Base-by-base conservation (phyloP, 2,329 filamentous ascomycete species). In the Phyllosticta citrichinensis region DNA sequence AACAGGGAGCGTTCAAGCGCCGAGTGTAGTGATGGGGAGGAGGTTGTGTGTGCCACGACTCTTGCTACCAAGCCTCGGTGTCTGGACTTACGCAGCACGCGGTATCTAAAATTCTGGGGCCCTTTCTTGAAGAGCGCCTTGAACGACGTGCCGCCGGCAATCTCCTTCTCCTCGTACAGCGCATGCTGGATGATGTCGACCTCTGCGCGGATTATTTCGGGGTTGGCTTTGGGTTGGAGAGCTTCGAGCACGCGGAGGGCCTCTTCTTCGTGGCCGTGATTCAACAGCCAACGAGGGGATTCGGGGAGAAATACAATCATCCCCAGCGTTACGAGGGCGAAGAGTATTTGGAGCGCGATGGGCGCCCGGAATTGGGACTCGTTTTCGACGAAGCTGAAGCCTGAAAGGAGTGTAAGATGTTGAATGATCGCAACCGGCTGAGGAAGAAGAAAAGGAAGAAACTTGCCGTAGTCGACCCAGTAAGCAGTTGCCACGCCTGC, bases 231-330 rank as follows among this genome's bases (percentile, higher is more conserved):
- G 50, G 75, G 70, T 35, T 71, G 66, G 0, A 72, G 68, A 5
- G 65, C 66, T 56, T 58, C 61, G 9, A 75, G 67, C 1, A 83
- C 76, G 4, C 75, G 69, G 25, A 78, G 73, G 1, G 80, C 82
- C 65, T 84, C 77, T 24, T 82, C 80, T 6, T 76, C 71, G 12
- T 78, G 77, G 51, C 80, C 79, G 33, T 80, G 76, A 62, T 76
- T 75, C 56, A 82, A 78, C n/a, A 83, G 71, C 81, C 81, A 84
- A 62, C 82, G 72, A 1, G 83, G 83, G 0, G 80, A 83, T 65
- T 85, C 83, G 0, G 82, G 82, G 2, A 84, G 72, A 62, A 83
- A 75, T 60, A 76, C 77, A 14, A 79, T 72, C 1, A 76, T 66
- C 47, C 72, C 61, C 62, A 72, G 3, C 4, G 76, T 71, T 17